Evolutionary conservation across 768 basidiomycete species (phyloP), one percentile per base, ranked within the genome.

Genomic region (Mrakia frigida): DNA sequence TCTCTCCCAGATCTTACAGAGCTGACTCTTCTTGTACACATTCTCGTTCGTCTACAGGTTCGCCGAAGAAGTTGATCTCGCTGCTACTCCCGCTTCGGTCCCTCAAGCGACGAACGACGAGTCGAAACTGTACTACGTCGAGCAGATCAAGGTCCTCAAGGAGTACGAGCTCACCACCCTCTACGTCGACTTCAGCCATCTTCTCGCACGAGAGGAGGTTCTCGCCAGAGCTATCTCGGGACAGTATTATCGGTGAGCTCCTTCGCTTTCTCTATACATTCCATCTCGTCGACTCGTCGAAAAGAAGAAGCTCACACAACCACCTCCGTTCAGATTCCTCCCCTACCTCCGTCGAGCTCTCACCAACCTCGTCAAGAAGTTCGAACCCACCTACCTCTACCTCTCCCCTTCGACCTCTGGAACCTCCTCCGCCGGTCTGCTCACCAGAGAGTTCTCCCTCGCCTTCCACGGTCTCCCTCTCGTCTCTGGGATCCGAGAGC

Each of bases 401-500:
- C 88, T 94, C 81, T 95, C 98, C 80, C 91, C 93, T 2, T 89
- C 90, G 6, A 90, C 91, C 23, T 76, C 80, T 2, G 79, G 81
- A 7, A 91, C 94, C 80, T 92, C 94, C 1, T 88, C 91, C 6
- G 74, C 83, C 11, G 94, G 94, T 78, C 88, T 97, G 7, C 90
- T 91, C 81, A 91, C 93, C 1, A 90, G 97, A 74, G 94, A 98
- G 81, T 99, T 99, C 83, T 90, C 88, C 80, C 89, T 98, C 74
- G 95, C 96, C 4, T 98, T 99, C 82, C 95, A 98, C 84, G 91
- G 93, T 80, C 87, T 99, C 14, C 94, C 94, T 16, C 86, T 99
- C 52, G 92, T 95, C 21, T 93, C 92, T 65, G 94, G 94, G 7
- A 99, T 99, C 75, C 91, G 97, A 23, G 93, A 96, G 80, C 86